Conservation (phyloP, 2,329 filamentous ascomycete species). For the Corniculantispora saksenae region DNA sequence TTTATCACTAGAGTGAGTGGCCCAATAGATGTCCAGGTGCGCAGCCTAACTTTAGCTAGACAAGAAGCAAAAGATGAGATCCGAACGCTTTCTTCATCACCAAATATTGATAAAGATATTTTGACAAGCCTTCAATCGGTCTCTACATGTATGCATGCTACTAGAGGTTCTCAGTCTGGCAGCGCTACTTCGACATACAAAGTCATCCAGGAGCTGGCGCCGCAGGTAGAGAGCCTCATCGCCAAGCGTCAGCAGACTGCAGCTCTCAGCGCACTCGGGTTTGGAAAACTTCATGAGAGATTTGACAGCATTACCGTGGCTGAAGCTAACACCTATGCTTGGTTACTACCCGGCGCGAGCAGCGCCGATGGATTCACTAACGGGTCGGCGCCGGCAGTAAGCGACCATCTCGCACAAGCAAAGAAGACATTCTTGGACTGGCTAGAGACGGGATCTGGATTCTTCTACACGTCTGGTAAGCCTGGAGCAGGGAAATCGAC, state of each 20-base stretch:
- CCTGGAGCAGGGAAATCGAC: constrained; percentile 20
- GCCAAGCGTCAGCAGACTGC: not conserved
- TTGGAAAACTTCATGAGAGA: not conserved
- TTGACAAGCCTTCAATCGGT: not conserved
- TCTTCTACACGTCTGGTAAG: constrained; percentile 19
- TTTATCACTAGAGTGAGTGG: not conserved
- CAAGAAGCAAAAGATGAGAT: not conserved
- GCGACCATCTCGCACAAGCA: not conserved
- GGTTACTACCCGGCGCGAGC: not conserved
- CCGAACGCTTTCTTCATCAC: not conserved
- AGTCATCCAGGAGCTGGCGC: not conserved
- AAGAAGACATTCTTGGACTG: constrained; percentile 9
- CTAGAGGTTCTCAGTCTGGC: not conserved
- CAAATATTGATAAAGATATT: not conserved
- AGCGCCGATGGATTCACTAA: too few species aligned
- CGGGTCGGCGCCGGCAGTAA: not conserved
- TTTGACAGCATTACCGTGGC: constrained; percentile 15
- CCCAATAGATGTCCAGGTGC: not conserved
- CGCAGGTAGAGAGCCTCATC: not conserved
- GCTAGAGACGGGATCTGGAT: not conserved
- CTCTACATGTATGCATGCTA: not conserved
- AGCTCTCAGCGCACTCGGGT: not conserved
- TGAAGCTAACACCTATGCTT: not conserved
- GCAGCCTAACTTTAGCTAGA: not conserved
- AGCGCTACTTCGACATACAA: not conserved